phyloP scores from a whole-genome alignment of 495 filamentous ascomycete genomes.

The Penicillium odoratum region DNA sequence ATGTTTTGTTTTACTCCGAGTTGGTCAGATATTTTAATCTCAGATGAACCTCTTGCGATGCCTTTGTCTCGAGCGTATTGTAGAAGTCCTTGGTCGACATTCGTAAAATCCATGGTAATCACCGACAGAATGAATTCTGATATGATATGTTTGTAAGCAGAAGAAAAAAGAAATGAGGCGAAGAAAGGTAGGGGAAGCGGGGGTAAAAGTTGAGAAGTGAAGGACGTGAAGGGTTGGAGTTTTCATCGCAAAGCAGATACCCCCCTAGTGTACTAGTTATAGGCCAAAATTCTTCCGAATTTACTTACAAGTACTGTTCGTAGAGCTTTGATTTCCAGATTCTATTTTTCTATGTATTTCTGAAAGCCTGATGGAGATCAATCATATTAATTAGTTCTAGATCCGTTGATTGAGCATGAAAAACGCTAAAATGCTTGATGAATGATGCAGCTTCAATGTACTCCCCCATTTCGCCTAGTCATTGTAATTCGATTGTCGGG shows the following conservation, averaged over 20 bases:
- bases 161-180: too few relatives aligned
- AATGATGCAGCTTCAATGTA: neutral
- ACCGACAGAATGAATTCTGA: too few relatives aligned
- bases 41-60: neutral
- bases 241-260: too few relatives aligned
- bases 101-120: neutral
- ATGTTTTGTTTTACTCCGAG: neutral
- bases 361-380: neutral
- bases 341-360: neutral
- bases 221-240: too few relatives aligned
- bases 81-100: neutral
- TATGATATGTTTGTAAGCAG: too few relatives aligned
- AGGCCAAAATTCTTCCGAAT: too few relatives aligned
- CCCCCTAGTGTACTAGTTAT: too few relatives aligned
- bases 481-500: constrained; percentile 63
- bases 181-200: too few relatives aligned
- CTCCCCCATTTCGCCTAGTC: constrained; percentile 38
- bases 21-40: neutral
- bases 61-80: neutral
- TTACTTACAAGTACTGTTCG: neutral
- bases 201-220: too few relatives aligned
- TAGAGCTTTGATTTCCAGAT: neutral
- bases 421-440: constrained; percentile 3
- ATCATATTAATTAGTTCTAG: neutral
- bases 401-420: constrained; percentile 6